Conservation (phyloP, 2,329 filamentous ascomycete genomes). For the Tolypocladium capitatum region DNA sequence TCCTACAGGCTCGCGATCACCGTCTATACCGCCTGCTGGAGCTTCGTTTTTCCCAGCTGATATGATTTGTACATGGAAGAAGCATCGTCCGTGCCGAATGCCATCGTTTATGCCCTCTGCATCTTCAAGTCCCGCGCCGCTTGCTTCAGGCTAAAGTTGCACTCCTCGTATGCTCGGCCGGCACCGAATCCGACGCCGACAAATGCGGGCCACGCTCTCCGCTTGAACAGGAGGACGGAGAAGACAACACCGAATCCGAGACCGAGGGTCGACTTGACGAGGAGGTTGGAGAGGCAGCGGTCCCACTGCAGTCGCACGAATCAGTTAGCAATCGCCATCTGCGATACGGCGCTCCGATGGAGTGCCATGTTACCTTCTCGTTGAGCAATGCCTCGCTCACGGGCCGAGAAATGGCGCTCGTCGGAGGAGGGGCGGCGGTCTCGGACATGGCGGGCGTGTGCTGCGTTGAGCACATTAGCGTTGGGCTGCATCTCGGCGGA, state of each 20-base stretch:
- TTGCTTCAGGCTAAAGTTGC: slow-evolving; percentile 66
- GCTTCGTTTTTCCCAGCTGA: neutral
- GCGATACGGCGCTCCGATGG: neutral
- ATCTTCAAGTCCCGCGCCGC: slow-evolving; percentile 45
- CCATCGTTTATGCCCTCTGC: slow-evolving; percentile 24
- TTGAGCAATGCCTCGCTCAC: slow-evolving; percentile 97
- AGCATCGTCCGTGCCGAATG: slow-evolving; percentile 1
- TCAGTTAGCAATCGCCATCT: neutral
- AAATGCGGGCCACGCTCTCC: slow-evolving; percentile 94
- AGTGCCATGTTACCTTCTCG: slow-evolving; percentile 65
- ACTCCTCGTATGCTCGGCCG: slow-evolving; percentile 95
- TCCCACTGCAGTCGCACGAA: slow-evolving; percentile 59
- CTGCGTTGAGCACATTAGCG: neutral
- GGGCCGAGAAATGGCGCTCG: slow-evolving; percentile 61
- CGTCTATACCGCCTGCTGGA: slow-evolving; percentile 7
- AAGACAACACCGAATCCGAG: slow-evolving; percentile 97
- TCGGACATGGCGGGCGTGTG: slow-evolving; percentile 35
- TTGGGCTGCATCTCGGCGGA: neutral
- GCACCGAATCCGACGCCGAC: slow-evolving; percentile 90
- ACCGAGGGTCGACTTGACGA: slow-evolving; percentile 92
- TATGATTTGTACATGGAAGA: slow-evolving; percentile 14
- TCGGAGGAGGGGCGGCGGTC: slow-evolving; percentile 35
- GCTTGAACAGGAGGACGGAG: slow-evolving; percentile 95
- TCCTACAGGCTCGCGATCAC: slow-evolving; percentile 2
- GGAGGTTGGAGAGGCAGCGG: slow-evolving; percentile 90